Evolutionary conservation across 306 rosid species (phyloP).

Genomic region (Sicyos baderoa): DNA sequence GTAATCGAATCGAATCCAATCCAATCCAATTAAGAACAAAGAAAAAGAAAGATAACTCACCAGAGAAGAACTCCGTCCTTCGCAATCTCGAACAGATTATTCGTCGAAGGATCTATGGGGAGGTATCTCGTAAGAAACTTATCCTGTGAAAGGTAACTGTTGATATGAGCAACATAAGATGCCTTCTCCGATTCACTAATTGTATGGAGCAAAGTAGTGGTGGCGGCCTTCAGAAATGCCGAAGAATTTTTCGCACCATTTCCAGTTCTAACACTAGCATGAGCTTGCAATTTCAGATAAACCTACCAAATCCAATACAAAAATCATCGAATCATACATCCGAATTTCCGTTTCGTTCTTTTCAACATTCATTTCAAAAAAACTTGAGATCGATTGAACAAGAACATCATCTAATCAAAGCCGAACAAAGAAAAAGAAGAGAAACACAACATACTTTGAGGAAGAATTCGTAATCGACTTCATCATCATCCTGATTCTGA

Average conservation of each 20-base stretch:
- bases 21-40: background rate
- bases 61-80: slow-evolving; percentile 97
- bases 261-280: slow-evolving; percentile 61
- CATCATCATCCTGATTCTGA: slow-evolving; percentile 61
- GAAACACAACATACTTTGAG: slow-evolving; percentile 48
- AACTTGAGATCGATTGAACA: background rate
- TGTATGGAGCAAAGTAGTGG: slow-evolving; percentile 96
- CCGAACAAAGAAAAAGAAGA: background rate
- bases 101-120: slow-evolving; percentile 80
- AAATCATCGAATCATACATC: background rate
- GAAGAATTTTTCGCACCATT: slow-evolving; percentile 69
- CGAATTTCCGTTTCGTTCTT: slow-evolving; percentile 6
- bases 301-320: slow-evolving; percentile 34
- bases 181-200: slow-evolving; percentile 97
- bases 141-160: slow-evolving; percentile 73
- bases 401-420: background rate
- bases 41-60: slow-evolving; percentile 25
- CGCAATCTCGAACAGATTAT: slow-evolving; percentile 75
- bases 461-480: slow-evolving; percentile 82
- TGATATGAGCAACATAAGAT: slow-evolving; percentile 86
- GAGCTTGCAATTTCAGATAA: slow-evolving; percentile 69
- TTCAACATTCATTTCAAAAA: background rate
- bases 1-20: slow-evolving; percentile 2
- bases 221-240: slow-evolving; percentile 86
- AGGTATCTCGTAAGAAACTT: slow-evolving; percentile 65